These are phyloP conservation scores for Schwanniomyces polymorphus DNA, from an alignment of 805 yeast genomes.

Conservation along the genomic window DNA sequence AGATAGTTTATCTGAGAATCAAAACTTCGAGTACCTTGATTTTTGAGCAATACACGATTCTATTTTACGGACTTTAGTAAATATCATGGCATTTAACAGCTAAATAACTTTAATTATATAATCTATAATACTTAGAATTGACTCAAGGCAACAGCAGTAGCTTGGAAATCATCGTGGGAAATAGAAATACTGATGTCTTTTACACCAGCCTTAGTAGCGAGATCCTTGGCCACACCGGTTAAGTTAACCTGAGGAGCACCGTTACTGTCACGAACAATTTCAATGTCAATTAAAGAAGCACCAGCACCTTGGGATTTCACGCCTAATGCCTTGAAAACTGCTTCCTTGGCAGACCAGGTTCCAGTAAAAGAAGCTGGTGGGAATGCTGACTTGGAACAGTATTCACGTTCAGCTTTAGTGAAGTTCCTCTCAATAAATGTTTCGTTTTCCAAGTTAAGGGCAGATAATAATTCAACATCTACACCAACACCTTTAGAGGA, in stretches of 20 bases:
- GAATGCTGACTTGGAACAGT: slow-evolving; percentile 71
- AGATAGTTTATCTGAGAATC: neutral
- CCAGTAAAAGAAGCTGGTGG: slow-evolving; percentile 94
- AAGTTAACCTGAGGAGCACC: slow-evolving; percentile 84
- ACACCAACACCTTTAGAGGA: slow-evolving; percentile 84
- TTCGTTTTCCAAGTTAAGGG: slow-evolving; percentile 82
- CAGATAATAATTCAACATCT: slow-evolving; percentile 86
- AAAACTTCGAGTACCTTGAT: neutral
- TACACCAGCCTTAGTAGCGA: slow-evolving; percentile 72
- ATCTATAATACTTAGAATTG: slow-evolving; percentile 35
- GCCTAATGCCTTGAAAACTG: slow-evolving; percentile 94
- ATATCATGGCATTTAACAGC: too few relatives aligned
- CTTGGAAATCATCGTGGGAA: slow-evolving; percentile 95
- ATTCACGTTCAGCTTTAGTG: slow-evolving; percentile 74
- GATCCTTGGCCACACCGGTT: slow-evolving; percentile 71
- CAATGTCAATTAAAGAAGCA: slow-evolving; percentile 89
- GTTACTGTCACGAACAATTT: slow-evolving; percentile 67
- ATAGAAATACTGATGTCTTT: slow-evolving; percentile 80
- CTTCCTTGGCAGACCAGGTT: slow-evolving; percentile 99
- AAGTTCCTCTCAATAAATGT: slow-evolving; percentile 93
- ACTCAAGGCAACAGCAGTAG: slow-evolving; percentile 93
- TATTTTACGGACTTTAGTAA: neutral
- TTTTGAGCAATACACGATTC: neutral
- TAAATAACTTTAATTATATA: neutral
- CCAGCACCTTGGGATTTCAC: slow-evolving; percentile 93